phyloP scores from a whole-genome alignment of 2,329 filamentous ascomycete species.

The Trichoderma atrobrunneum region DNA sequence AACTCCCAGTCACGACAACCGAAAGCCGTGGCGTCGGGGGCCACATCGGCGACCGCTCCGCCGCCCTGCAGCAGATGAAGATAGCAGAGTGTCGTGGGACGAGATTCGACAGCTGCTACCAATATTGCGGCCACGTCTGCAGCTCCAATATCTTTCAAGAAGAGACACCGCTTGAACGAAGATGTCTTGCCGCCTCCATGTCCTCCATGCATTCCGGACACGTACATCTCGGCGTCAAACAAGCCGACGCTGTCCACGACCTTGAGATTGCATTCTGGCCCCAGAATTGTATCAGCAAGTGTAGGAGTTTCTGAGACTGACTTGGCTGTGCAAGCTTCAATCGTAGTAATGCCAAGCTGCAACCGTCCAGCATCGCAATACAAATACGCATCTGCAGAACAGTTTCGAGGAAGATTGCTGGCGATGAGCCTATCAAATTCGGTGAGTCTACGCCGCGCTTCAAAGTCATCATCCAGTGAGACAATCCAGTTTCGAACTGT shows the following conservation, averaged over 20 bases:
- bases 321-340: conserved; percentile 37
- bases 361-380: conserved; percentile 47
- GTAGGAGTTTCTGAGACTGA: conserved; percentile 17
- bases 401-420: conserved; percentile 38
- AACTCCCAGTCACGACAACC: conserved; percentile 63
- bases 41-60: conserved; percentile 46
- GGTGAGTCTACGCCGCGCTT: conserved; percentile 35
- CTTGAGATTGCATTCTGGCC: conserved; percentile 33
- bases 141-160: conserved; percentile 49
- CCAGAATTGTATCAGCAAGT: conserved; percentile 29
- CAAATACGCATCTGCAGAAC: conserved; percentile 55
- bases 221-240: conserved; percentile 61
- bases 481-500: conserved; percentile 40
- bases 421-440: conserved; percentile 41
- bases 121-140: conserved; percentile 37
- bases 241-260: conserved; percentile 47
- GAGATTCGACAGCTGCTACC: conserved; percentile 42
- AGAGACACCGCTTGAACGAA: conserved; percentile 63
- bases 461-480: conserved; percentile 29
- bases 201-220: conserved; percentile 58
- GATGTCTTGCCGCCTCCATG: conserved; percentile 58
- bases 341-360: conserved; percentile 51
- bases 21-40: conserved; percentile 51
- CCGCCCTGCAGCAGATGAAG: conserved; percentile 61
- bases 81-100: conserved; percentile 56